Base-by-base conservation (phyloP, 2,329 filamentous ascomycete genomes). In the Penicillium sp. region DNA sequence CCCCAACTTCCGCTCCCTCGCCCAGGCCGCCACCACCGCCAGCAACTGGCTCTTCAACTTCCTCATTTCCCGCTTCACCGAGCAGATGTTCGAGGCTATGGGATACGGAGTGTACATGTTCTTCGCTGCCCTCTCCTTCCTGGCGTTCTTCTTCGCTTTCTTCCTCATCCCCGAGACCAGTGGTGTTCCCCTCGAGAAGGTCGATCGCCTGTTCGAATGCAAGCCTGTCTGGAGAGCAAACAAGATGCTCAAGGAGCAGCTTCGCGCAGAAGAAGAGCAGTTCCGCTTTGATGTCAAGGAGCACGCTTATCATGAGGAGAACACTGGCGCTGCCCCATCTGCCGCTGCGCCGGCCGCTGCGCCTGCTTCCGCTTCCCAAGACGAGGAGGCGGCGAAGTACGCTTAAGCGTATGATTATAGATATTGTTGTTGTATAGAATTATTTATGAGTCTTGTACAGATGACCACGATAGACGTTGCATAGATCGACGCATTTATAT, bases 41-140 rank as follows among this genome's bases (percentile, higher is more conserved):
- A 67, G 64, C 48, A 68, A 74, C 56, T 70, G 69, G 72, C 57
- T 73, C 14, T 69, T 71, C 59, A 70, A 69, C 58, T 71, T 74
- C 63, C 62, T 69, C 40, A 55, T 75, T 45, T 67, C 67, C n/a
- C 61, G 69, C 32, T 67, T 71, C 58, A 75, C 72, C 13, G 67
- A 72, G 52, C 72, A 75, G 54, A 75, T 76, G 73, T 74, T 76
- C 64, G 47, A 45, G 7, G 57, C 50, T 5, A 75, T 76, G 72
- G 56, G 75, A n/a, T 88, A 82, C 61, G 86, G 85, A 22, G 84
- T 87, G 0, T 88, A 87, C 71, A 83, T 88, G 62, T 87, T 89
- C 77, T 89, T 89, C 59, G 85, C 84, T 1, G 77, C 80, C 0
- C 75, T 88, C 44, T 87, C 87, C 79, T 69, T 87, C 11, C 54